Conservation (phyloP, 352 stramenopile genomes). For the Phytopythium chamaehyphon region DNA sequence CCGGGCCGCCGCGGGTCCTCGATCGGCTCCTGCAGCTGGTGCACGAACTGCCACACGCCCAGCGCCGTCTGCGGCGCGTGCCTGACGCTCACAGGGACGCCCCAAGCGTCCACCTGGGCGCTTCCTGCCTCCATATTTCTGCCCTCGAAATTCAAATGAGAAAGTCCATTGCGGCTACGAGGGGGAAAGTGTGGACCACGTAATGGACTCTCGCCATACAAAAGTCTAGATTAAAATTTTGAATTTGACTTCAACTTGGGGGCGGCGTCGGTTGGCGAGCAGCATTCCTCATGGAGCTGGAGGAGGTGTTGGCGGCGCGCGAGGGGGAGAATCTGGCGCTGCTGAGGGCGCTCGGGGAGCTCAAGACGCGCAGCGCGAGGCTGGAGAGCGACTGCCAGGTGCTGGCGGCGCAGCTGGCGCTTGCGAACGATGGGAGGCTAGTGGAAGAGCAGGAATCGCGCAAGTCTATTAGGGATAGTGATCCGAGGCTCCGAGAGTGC, state of each 20-base stretch:
- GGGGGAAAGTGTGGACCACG: too few relatives aligned
- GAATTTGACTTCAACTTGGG: too few relatives aligned
- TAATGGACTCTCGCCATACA: too few relatives aligned
- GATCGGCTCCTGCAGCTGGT: slow-evolving; percentile 18
- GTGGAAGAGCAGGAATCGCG: too few relatives aligned
- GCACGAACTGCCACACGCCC: slow-evolving; percentile 34
- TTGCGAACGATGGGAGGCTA: too few relatives aligned
- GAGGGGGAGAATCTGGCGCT: slow-evolving; percentile 45
- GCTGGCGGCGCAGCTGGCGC: slow-evolving; percentile 2
- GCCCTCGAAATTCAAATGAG: too few relatives aligned
- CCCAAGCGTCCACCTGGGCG: slow-evolving; percentile 9
- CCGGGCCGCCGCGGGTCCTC: slow-evolving; percentile 13
- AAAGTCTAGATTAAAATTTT: too few relatives aligned
- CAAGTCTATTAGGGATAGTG: too few relatives aligned
- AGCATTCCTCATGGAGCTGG: slow-evolving; percentile 6
- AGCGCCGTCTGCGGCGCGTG: slow-evolving; percentile 26
- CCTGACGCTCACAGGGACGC: slow-evolving; percentile 16
- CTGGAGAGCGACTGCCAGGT: background rate
- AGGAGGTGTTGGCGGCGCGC: slow-evolving; percentile 19
- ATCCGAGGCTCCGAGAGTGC: too few relatives aligned
- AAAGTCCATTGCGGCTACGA: too few relatives aligned
- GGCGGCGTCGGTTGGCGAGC: too few relatives aligned
- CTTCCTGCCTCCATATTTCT: too few relatives aligned
- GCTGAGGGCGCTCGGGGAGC: slow-evolving; percentile 34
- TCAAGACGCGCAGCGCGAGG: slow-evolving; percentile 26